Evolutionary conservation across 2,329 filamentous ascomycete genomes (phyloP).

Genomic region (Alternaria brassicicola): DNA sequence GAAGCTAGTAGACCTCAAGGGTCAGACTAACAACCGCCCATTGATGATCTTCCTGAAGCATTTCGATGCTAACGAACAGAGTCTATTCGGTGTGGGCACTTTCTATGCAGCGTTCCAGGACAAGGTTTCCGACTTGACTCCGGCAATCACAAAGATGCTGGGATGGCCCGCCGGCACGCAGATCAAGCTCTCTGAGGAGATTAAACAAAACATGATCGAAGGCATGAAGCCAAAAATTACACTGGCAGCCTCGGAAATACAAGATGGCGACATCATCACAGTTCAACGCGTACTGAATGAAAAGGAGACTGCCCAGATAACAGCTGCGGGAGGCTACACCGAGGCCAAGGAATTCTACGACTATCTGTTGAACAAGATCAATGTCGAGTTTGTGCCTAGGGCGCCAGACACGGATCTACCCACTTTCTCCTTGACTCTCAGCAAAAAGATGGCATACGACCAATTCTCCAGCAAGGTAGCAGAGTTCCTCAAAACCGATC

Average conservation of each 20-base stretch:
- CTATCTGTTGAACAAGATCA: slow-evolving; percentile 83
- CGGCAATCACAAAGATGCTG: slow-evolving; percentile 81
- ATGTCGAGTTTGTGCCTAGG: slow-evolving; percentile 76
- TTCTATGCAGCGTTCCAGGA: slow-evolving; percentile 87
- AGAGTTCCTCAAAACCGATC: slow-evolving; percentile 74
- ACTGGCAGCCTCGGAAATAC: slow-evolving; percentile 87
- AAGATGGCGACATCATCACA: slow-evolving; percentile 95
- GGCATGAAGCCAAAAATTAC: slow-evolving; percentile 89
- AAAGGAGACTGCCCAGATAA: slow-evolving; percentile 49
- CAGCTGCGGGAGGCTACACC: slow-evolving; percentile 54
- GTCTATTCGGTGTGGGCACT: slow-evolving; percentile 76
- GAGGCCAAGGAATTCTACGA: slow-evolving; percentile 92
- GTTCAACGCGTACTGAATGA: slow-evolving; percentile 74
- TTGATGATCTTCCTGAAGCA: slow-evolving; percentile 92
- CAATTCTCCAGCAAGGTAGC: slow-evolving; percentile 83
- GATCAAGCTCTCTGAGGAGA: slow-evolving; percentile 87
- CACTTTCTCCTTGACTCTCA: slow-evolving; percentile 77
- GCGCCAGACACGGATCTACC: slow-evolving; percentile 64
- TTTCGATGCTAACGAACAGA: slow-evolving; percentile 81
- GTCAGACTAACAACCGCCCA: slow-evolving; percentile 59
- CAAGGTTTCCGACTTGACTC: slow-evolving; percentile 83
- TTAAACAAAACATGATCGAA: slow-evolving; percentile 98
- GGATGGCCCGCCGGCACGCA: slow-evolving; percentile 79
- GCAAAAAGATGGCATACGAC: slow-evolving; percentile 88
- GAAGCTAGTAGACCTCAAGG: slow-evolving; percentile 61